Conservation (phyloP, 2,329 filamentous ascomycete genomes). For the Talaromyces sp. region DNA sequence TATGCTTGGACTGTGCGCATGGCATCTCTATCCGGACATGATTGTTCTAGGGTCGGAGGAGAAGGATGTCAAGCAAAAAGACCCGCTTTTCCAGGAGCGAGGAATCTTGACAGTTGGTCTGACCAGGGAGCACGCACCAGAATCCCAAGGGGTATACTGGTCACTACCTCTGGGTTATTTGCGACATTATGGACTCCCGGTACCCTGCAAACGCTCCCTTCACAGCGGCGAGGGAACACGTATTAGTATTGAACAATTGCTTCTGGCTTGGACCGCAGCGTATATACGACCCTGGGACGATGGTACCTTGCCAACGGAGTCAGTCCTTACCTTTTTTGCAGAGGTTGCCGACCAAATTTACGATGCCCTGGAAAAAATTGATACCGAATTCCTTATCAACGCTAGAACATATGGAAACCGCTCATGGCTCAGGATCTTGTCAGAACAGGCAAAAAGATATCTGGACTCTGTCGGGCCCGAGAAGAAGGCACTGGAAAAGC, state of each 20-base stretch:
- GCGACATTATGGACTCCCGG: not conserved
- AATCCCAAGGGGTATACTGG: not conserved
- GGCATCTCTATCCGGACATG: conserved; percentile 1
- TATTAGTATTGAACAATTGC: no score
- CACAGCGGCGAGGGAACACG: no score
- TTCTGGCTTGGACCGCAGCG: no score
- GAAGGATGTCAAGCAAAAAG: not conserved
- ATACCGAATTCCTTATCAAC: no score
- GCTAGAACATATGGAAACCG: no score
- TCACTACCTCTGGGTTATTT: not conserved
- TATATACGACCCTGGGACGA: not conserved
- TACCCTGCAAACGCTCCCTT: not conserved
- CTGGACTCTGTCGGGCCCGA: no score
- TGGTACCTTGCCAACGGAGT: not conserved
- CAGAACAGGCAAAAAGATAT: no score
- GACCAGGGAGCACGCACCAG: not conserved
- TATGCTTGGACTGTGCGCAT: not conserved
- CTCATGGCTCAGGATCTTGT: no score
- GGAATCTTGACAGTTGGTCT: not conserved
- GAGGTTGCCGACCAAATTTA: no score
- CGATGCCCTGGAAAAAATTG: no score
- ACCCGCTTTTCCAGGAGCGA: not conserved
- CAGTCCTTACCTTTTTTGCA: not conserved
- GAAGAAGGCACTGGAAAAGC: no score
- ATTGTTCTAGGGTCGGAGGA: not conserved